Base-by-base conservation (phyloP, 1,284 basidiomycete species). In the Sanghuangporus sanghuang region DNA sequence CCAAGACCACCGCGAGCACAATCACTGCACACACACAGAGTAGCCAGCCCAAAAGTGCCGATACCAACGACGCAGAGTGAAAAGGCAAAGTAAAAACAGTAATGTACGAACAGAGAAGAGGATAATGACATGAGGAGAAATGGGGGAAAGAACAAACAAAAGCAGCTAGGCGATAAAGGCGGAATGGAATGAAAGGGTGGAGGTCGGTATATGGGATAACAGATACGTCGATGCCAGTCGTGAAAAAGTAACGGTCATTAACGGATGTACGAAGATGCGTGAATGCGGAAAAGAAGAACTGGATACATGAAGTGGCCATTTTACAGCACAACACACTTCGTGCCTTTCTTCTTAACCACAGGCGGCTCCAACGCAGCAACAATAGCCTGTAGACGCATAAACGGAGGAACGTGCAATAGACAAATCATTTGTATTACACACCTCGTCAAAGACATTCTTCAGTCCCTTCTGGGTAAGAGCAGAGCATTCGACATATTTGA, bases 391-490 rank as follows among this genome's bases (percentile, higher is more conserved):
- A 65, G 64, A 44, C 23, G 53, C 59, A 27, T 39, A 68, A 64
- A 69, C 56, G 55, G 54, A 11, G 55, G 65, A 61, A 50, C 57
- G 61, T 56, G 39, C 61, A 68, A 59, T 48, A 65, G 59, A 46
- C 42, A 57, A 67, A 35, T 23, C 63, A 61, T 56, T 18, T 21
- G 32, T 59, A 60, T 66, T 57, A 81, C 87, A 74, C 75, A 93
- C 94, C 90, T 99, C 97, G 77, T 99, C 96, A 77, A 99, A 99
- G 66, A 99, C 96, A 76, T 98, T 98, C 91, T 99, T 99, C 76
- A 99, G 79, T 7, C 97, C 96, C 82, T 96, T 95, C 85, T 99
- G 96, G 69, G 97, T 99, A 78, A 99, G 79, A 57, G 96, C 97
- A 64, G 96, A 98, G 79, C 97, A 99, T 79, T 99, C 96, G 65